Evolutionary conservation across 2,329 filamentous ascomycete species (phyloP), one percentile per base, ranked within the genome.

Genomic region (Aspergillus vadensis): DNA sequence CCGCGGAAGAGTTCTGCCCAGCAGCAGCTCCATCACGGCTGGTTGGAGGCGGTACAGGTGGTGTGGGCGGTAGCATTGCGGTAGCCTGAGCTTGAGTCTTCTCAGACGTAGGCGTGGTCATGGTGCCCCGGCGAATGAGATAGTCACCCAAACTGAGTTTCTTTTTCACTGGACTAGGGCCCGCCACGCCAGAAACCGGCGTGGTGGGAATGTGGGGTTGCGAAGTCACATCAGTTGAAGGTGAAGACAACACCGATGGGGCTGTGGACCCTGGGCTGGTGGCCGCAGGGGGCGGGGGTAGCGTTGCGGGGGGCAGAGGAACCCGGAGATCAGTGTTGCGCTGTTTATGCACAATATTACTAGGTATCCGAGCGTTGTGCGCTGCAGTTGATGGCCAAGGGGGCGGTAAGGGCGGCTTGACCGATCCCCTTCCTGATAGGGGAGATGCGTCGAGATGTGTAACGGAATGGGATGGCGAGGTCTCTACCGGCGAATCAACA

Each of bases 131-230:
- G 55, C 77, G 76, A 53, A 73, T 80, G 57, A 81, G 73, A 63
- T 83, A 83, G 64, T 83, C 81, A 48, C 80, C 80, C 19, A 83
- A 67, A 64, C 79, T 82, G 51, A 82, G 72, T 63, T 82, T 82
- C 68, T 82, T 83, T 69, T 82, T 81, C 17, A 77, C 75, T 2
- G 80, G 80, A 65, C 78, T 81, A 25, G 80, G 77, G n/a, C 77
- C 76, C 7, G 76, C 71, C 8, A 74, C 62, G 43, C 68, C 69
- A n/a, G 72, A 66, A 5, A 69, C 65, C 10, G 71, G 65, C 23
- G 69, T 59, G 25, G 71, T 67, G 8, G 67, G 43, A 21, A 44
- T 25, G 39, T 61, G 53, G 38, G 64, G 66, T 38, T 71, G 70
- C 5, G 68, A 63, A 14, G 68, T 32, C 17, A 70, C 61, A 39